Evolutionary conservation across 176 grass and related monocot genomes (phyloP), one percentile per base, ranked within the genome.

Genomic region (Cocos nucifera): DNA sequence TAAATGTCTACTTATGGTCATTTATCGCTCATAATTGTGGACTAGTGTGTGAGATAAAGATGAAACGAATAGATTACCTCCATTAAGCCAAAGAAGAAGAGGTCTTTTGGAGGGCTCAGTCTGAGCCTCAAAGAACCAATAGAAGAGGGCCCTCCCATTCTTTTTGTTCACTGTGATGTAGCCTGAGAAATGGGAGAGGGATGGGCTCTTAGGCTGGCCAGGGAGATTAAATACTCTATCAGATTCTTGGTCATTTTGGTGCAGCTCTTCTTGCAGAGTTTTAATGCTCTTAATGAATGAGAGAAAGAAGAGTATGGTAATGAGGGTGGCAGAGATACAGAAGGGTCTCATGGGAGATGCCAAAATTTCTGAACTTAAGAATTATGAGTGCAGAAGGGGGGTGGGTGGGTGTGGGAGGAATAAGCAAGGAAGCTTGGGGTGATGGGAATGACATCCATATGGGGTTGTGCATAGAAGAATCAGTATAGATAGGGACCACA

Each of bases 1-100:
- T 44, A 65, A 65, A 74, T 48, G 50, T 44, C 35, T 57, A 19
- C 48, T 23, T 20, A 57, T 20, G 39, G 1, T 64, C 29, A 48
- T 64, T 56, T 48, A 44, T 14, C 49, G 56, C 35, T 57, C 16
- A 57, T 20, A 4, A 64, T 23, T 44, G 17, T 15, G 26, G 17
- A 21, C 9, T 49, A 59, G 1, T 49, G 18, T 54, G 28, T 50
- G 14, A 61, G 35, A 52, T 15, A 67, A 3, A 7, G 19, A 22
- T 2, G 4, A 16, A 30, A 4, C 7, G 49, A 50, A 59, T 50
- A 49, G 16, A 17, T 6, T 44, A 88, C 89, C 89, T 89, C 89
- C 85, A 24, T 85, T 89, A 73, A 95, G 85, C 85, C 82, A 95
- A 65, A 95, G 80, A 53, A 86, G 82, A 62, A 95, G 77, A 35